Evolutionary conservation across 805 yeast species (phyloP).

Genomic region (Torulaspora microellipsoides): DNA sequence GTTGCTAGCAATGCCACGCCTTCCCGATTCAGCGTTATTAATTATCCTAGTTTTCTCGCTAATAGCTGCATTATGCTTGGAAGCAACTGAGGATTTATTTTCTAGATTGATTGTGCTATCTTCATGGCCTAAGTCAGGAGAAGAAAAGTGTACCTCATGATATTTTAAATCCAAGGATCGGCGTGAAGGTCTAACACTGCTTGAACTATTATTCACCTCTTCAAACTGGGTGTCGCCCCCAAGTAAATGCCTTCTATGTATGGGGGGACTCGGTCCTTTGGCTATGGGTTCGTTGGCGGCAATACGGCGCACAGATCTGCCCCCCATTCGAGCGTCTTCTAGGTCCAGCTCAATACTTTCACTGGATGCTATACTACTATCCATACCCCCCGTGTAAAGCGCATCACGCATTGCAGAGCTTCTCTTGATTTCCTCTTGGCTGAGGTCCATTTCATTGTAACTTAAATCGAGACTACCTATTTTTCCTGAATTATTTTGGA

Average conservation of each 20-base stretch:
- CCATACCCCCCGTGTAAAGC: slow-evolving; percentile 7
- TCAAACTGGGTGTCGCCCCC: neutral
- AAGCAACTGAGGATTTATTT: neutral
- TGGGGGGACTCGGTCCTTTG: slow-evolving; percentile 1
- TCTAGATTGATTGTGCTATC: neutral
- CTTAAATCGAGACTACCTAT: slow-evolving; percentile 16
- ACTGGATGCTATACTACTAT: slow-evolving; percentile 23
- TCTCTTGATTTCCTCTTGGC: slow-evolving; percentile 10
- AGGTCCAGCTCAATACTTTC: slow-evolving; percentile 30
- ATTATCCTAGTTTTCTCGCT: slow-evolving; percentile 1
- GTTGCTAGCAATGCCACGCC: slow-evolving; percentile 4
- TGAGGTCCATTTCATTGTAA: slow-evolving; percentile 20
- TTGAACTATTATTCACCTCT: slow-evolving; percentile 4
- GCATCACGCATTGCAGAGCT: slow-evolving; percentile 2
- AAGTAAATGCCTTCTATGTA: neutral
- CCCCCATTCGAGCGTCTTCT: slow-evolving; percentile 15
- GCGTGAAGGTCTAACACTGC: slow-evolving; percentile 8
- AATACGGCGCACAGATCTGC: slow-evolving; percentile 1
- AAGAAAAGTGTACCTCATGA: slow-evolving; percentile 23
- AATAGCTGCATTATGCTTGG: slow-evolving; percentile 1
- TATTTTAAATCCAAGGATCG: slow-evolving; percentile 27
- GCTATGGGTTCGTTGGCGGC: neutral
- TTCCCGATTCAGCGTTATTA: slow-evolving; percentile 2
- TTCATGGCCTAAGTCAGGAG: slow-evolving; percentile 11
- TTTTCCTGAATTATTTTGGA: slow-evolving; percentile 3